These are phyloP conservation scores for Hygrophila difformis DNA, from an alignment of 257 asterid species.

Conservation along the genomic window DNA sequence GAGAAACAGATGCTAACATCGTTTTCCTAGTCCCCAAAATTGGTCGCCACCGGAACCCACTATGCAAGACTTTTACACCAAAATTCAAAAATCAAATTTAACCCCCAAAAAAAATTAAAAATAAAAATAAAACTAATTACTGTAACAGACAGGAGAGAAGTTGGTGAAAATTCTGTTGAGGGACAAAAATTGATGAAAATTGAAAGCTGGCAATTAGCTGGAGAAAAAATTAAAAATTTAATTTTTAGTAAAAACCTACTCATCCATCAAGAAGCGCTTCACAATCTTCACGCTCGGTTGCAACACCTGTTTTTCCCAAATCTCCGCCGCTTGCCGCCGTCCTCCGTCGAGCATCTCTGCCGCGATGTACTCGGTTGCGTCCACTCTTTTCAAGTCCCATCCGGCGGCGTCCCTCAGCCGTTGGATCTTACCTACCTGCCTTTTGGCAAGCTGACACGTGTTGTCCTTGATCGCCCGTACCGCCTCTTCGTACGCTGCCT, in stretches of 20 bases:
- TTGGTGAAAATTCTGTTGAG: no score
- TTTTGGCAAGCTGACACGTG: constrained; percentile 62
- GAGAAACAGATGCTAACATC: no score
- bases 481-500: constrained; percentile 38
- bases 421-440: constrained; percentile 54
- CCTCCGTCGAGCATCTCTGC: constrained; percentile 33
- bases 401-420: constrained; percentile 63
- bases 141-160: no score
- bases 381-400: constrained; percentile 66
- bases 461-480: constrained; percentile 64
- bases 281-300: constrained; percentile 75
- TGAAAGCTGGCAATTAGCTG: no score
- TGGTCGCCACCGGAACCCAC: no score
- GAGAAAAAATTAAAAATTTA: no score
- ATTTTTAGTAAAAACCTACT: constrained; percentile 55
- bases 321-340: constrained; percentile 24
- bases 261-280: constrained; percentile 62
- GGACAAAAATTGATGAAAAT: no score
- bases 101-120: no score
- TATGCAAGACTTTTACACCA: no score
- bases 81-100: no score
- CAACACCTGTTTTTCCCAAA: constrained; percentile 61
- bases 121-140: no score
- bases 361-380: constrained; percentile 54
- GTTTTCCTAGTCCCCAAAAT: no score